A percentile compares a stretch with the other conserved stretches of the same genome.
Conservation (phyloP, 2,329 filamentous ascomycete species). For the Phaeosphaeriaceae sp. region DNA sequence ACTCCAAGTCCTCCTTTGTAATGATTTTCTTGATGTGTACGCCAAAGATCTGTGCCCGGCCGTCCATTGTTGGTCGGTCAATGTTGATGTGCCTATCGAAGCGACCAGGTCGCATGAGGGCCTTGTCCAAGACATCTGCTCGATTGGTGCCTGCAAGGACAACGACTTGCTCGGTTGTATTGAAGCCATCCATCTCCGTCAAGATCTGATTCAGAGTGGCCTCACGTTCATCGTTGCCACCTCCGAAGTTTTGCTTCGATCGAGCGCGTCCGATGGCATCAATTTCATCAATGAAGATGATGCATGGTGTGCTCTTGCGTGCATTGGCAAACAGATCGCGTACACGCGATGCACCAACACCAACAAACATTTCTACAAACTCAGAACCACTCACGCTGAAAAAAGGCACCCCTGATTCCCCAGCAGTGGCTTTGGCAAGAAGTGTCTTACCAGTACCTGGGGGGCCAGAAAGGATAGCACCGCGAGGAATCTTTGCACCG, state of each 20-base stretch:
- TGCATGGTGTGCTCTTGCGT: conserved; percentile 94
- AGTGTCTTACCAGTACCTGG: conserved; percentile 98
- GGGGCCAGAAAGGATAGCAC: conserved; percentile 95
- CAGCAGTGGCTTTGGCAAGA: conserved; percentile 94
- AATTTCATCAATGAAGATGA: conserved; percentile 99
- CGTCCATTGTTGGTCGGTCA: conserved; percentile 95
- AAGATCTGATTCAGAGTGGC: conserved; percentile 97
- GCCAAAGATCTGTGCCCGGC: conserved; percentile 92
- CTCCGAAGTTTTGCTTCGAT: conserved; percentile 80
- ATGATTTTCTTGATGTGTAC: conserved; percentile 96
- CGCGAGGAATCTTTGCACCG: conserved; percentile 96
- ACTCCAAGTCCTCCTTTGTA: conserved; percentile 86
- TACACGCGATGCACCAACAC: conserved; percentile 94
- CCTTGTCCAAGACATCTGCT: conserved; percentile 92
- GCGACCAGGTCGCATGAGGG: conserved; percentile 92
- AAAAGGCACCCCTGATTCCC: conserved; percentile 96
- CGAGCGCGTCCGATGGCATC: conserved; percentile 95
- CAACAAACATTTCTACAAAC: conserved; percentile 99
- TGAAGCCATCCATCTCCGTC: conserved; percentile 99
- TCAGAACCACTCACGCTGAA: conserved; percentile 98
- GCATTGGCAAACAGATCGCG: conserved; percentile 94
- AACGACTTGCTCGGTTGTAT: conserved; percentile 93
- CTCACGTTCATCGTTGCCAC: conserved; percentile 96
- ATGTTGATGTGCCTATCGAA: conserved; percentile 97
- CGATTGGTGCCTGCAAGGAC: conserved; percentile 96